These are phyloP conservation scores for Cochlearia excelsa DNA, from an alignment of 345 rosid genomes.

Conservation along the genomic window DNA sequence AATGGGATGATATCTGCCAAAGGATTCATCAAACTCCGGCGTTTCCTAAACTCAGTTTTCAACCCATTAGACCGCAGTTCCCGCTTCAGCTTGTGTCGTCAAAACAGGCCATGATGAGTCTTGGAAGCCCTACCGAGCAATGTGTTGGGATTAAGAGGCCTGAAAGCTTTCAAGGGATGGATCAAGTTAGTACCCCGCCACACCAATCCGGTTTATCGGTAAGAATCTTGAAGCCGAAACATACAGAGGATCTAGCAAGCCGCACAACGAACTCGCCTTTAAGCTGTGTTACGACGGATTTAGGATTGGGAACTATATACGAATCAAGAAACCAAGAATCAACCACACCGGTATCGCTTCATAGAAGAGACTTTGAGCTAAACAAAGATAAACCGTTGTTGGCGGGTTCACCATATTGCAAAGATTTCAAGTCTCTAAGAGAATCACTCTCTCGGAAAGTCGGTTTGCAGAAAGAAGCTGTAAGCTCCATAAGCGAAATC, in stretches of 20 bases:
- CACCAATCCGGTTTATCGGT: slow-evolving; percentile 30
- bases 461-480: slow-evolving; percentile 63
- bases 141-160: background rate
- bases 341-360: slow-evolving; percentile 29
- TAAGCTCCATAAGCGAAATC: slow-evolving; percentile 45
- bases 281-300: slow-evolving; percentile 54
- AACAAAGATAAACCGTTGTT: slow-evolving; percentile 33
- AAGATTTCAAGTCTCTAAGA: slow-evolving; percentile 48
- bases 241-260: slow-evolving; percentile 26
- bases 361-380: slow-evolving; percentile 30
- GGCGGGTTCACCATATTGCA: slow-evolving; percentile 29
- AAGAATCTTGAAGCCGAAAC: slow-evolving; percentile 31
- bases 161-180: slow-evolving; percentile 9
- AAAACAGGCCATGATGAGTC: slow-evolving; percentile 9
- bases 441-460: slow-evolving; percentile 50
- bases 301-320: slow-evolving; percentile 53
- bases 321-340: slow-evolving; percentile 41
- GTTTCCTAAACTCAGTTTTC: slow-evolving; percentile 36
- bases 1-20: slow-evolving; percentile 59
- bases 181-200: slow-evolving; percentile 8
- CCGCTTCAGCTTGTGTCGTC: slow-evolving; percentile 34
- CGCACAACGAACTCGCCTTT: slow-evolving; percentile 31
- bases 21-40: slow-evolving; percentile 48
- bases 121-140: slow-evolving; percentile 9
- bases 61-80: slow-evolving; percentile 34